Percentiles rank a stretch among this genome's conserved stretches.
These are phyloP conservation scores for Lyophyllum semitale DNA, from an alignment of 768 basidiomycete species.

Conservation along the genomic window DNA sequence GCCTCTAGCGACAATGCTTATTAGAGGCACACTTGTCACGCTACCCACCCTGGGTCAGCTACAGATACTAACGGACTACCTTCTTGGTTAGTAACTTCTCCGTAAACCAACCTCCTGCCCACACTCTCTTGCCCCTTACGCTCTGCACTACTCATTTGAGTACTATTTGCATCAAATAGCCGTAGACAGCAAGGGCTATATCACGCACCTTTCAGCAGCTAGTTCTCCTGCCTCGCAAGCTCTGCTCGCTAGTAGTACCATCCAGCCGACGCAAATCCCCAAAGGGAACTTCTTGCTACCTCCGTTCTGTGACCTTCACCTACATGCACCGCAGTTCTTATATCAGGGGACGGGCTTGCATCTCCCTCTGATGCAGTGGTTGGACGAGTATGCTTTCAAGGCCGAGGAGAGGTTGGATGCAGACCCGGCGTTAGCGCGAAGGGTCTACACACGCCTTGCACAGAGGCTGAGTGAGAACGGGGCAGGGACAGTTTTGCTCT, in stretches of 20 bases:
- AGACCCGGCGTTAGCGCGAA: slow-evolving; percentile 57
- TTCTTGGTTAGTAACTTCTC: slow-evolving; percentile 46
- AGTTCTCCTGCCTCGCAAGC: slow-evolving; percentile 34
- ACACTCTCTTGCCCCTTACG: background rate
- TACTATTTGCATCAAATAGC: background rate
- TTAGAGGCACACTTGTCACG: slow-evolving; percentile 61
- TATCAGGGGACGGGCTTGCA: slow-evolving; percentile 88
- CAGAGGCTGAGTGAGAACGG: slow-evolving; percentile 69
- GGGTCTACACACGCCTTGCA: slow-evolving; percentile 70
- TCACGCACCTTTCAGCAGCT: slow-evolving; percentile 48
- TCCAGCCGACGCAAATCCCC: slow-evolving; percentile 35
- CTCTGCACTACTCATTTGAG: background rate
- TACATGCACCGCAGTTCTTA: slow-evolving; percentile 88
- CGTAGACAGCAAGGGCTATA: slow-evolving; percentile 46
- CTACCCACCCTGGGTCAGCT: slow-evolving; percentile 54
- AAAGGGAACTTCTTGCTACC: slow-evolving; percentile 71
- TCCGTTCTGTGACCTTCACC: slow-evolving; percentile 79
- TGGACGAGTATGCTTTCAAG: slow-evolving; percentile 78
- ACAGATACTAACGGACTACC: slow-evolving; percentile 54
- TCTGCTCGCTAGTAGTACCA: slow-evolving; percentile 25
- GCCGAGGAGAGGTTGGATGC: slow-evolving; percentile 77
- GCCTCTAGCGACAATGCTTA: slow-evolving; percentile 24
- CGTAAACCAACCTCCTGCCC: background rate
- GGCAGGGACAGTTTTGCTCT: slow-evolving; percentile 75
- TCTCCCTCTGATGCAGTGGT: slow-evolving; percentile 83